Evolutionary conservation across 768 basidiomycete genomes (phyloP).

Genomic region (Lactarius indigo): DNA sequence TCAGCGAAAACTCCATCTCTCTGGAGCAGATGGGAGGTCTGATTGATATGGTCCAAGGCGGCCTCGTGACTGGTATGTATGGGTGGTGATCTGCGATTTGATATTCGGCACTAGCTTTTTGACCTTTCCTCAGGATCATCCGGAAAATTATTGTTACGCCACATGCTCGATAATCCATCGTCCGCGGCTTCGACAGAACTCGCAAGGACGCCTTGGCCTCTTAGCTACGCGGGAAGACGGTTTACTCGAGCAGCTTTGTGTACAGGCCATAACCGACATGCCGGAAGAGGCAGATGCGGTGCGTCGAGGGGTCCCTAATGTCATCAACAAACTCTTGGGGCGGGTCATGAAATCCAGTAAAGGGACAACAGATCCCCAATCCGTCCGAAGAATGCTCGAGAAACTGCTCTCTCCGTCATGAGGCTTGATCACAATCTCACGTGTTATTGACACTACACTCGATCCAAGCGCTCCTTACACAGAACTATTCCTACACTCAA

Average conservation of each 20-base stretch:
- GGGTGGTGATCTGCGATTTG: conserved; percentile 10
- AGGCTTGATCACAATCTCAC: background rate
- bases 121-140: conserved; percentile 56
- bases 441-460: background rate
- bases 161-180: conserved; percentile 51
- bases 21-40: conserved; percentile 67
- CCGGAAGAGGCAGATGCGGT: conserved; percentile 67
- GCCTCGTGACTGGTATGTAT: conserved; percentile 65
- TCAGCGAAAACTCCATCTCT: conserved; percentile 55
- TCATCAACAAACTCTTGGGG: conserved; percentile 78
- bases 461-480: background rate
- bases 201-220: conserved; percentile 49
- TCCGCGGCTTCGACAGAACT: conserved; percentile 40
- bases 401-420: conserved; percentile 36
- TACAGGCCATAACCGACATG: conserved; percentile 57
- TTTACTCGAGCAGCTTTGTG: conserved; percentile 53
- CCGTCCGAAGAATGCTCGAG: conserved; percentile 49
- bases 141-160: conserved; percentile 71
- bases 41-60: conserved; percentile 66
- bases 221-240: conserved; percentile 38
- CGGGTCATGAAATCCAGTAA: conserved; percentile 78
- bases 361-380: conserved; percentile 74
- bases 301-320: conserved; percentile 66
- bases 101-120: conserved; percentile 2
- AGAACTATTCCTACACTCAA: background rate